phyloP scores from a whole-genome alignment of 352 stramenopile genomes.

The Phytopythium sindhum region DNA sequence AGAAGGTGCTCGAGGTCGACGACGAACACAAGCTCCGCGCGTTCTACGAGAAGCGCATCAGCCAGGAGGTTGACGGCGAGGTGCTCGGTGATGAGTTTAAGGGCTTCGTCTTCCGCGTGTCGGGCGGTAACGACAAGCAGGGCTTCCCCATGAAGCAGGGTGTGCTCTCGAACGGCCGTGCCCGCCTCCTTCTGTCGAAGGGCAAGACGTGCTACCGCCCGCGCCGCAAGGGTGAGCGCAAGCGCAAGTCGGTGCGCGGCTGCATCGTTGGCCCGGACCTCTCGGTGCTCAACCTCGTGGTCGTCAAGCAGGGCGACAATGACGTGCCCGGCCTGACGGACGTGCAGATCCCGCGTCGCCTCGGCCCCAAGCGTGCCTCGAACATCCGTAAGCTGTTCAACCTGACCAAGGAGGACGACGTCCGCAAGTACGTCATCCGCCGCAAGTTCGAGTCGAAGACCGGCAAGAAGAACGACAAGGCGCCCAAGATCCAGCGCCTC shows the following conservation, averaged over 20 bases:
- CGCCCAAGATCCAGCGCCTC: conserved; percentile 99
- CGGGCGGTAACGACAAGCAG: conserved; percentile 99
- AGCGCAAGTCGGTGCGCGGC: conserved; percentile 99
- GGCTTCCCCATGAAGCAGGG: conserved; percentile 99
- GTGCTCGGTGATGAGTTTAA: conserved; percentile 99
- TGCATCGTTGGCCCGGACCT: conserved; percentile 99
- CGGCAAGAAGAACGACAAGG: conserved; percentile 97
- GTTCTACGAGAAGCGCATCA: conserved; percentile 99
- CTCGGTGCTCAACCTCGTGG: conserved; percentile 98
- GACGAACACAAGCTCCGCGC: conserved; percentile 99
- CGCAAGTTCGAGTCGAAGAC: conserved; percentile 99
- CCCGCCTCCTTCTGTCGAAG: conserved; percentile 97
- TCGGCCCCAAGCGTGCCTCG: conserved; percentile 99
- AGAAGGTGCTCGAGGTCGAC: conserved; percentile 99
- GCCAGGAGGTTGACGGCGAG: conserved; percentile 98
- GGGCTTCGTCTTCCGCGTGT: conserved; percentile 98
- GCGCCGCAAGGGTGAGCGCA: conserved; percentile 95
- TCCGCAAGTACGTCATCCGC: conserved; percentile 98
- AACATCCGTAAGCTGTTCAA: conserved; percentile 99
- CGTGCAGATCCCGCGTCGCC: conserved; percentile 93
- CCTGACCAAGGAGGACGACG: conserved; percentile 99
- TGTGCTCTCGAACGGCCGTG: conserved; percentile 98
- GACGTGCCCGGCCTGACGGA: conserved; percentile 98
- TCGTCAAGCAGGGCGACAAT: conserved; percentile 97
- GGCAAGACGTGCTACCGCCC: conserved; percentile 97